Conservation (phyloP, 2,329 filamentous ascomycete species). For the Anisogramma anomala region DNA sequence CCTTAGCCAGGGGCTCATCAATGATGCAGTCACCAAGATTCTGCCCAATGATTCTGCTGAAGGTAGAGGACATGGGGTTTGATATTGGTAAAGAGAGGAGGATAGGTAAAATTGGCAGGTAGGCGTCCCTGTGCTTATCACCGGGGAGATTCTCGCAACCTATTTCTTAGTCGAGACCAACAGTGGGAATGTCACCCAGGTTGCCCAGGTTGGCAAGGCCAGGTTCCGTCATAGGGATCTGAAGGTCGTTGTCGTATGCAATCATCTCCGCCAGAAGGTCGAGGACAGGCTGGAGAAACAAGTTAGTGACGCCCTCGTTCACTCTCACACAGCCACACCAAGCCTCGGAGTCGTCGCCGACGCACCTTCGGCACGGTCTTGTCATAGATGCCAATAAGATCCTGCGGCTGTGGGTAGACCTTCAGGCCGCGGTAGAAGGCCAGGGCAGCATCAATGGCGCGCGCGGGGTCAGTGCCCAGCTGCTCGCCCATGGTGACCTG, state of each 20-base stretch:
- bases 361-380: constrained; percentile 90
- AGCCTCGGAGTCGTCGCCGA: constrained; percentile 1
- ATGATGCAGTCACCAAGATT: neutral
- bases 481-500: constrained; percentile 83
- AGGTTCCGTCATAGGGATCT: constrained; percentile 34
- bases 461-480: constrained; percentile 63
- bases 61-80: too few relatives aligned
- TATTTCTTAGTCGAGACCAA: constrained; percentile 41
- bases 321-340: neutral
- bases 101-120: neutral
- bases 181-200: constrained; percentile 37
- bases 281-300: constrained; percentile 59
- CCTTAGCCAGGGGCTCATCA: neutral
- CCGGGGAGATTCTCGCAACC: neutral
- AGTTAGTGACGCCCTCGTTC: neutral
- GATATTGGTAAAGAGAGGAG: constrained; percentile 6
- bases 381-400: constrained; percentile 94
- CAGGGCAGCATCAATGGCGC: constrained; percentile 71
- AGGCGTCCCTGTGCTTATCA: neutral
- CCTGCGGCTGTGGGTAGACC: constrained; percentile 88
- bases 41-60: neutral
- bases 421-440: constrained; percentile 98
- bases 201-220: constrained; percentile 20
- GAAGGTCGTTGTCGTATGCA: constrained; percentile 68
- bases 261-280: constrained; percentile 98